These are phyloP conservation scores for Sclerotinia borealis DNA, from an alignment of 2,329 filamentous ascomycete genomes.

Conservation along the genomic window DNA sequence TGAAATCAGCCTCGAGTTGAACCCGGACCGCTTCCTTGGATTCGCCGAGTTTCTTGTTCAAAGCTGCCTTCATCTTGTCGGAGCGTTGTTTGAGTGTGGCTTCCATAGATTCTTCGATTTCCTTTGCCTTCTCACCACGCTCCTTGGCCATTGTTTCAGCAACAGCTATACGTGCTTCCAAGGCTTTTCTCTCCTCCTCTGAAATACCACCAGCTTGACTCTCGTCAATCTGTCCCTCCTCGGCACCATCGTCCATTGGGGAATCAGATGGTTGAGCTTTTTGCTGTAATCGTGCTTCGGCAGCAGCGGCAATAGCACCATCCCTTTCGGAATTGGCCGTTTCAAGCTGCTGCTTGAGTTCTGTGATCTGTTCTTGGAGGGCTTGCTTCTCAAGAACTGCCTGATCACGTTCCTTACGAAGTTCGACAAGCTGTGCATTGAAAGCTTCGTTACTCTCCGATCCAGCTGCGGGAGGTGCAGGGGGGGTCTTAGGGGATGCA, in stretches of 20 bases:
- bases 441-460: conserved; percentile 45
- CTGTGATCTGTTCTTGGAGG: conserved; percentile 57
- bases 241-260: conserved; percentile 42
- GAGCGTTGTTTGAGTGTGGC: conserved; percentile 58
- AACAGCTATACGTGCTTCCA: conserved; percentile 56
- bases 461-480: conserved; percentile 41
- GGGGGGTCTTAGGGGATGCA: conserved; percentile 27
- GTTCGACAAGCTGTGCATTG: conserved; percentile 44
- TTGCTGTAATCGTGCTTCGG: conserved; percentile 38
- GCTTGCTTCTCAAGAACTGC: conserved; percentile 62
- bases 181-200: conserved; percentile 52
- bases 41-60: conserved; percentile 62
- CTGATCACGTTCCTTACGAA: conserved; percentile 57
- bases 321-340: conserved; percentile 59
- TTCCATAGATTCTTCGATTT: conserved; percentile 55
- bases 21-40: conserved; percentile 47
- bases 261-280: conserved; percentile 27
- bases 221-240: conserved; percentile 51
- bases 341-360: conserved; percentile 53
- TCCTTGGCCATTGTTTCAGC: conserved; percentile 58
- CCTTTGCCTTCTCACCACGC: conserved; percentile 52
- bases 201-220: conserved; percentile 35
- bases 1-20: conserved; percentile 42
- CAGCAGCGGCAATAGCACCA: conserved; percentile 35
- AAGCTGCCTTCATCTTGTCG: conserved; percentile 60